Evolutionary conservation across 192 early-diverging fungal genomes (phyloP).

Genomic region (Allomyces macrogynus): DNA sequence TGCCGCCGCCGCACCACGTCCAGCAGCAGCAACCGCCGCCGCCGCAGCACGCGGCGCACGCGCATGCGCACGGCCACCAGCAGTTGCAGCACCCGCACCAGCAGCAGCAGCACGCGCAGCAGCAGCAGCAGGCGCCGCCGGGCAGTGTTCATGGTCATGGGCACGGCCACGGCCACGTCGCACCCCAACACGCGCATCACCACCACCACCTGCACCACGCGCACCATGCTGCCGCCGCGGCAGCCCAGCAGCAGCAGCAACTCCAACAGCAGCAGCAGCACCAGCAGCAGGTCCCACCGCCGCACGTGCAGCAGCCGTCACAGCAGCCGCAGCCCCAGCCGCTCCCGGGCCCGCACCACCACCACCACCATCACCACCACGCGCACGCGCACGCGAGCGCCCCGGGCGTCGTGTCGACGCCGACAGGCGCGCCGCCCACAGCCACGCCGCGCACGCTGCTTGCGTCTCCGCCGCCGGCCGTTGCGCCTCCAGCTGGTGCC

Average conservation of each 20-base stretch:
- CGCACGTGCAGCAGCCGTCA: constrained; percentile 4
- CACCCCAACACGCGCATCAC: constrained; percentile 4
- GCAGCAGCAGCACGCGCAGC: no score
- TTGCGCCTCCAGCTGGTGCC: background rate
- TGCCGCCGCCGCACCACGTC: no score
- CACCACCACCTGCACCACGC: constrained; percentile 13
- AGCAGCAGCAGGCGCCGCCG: no score
- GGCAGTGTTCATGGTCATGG: no score
- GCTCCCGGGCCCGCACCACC: constrained; percentile 4
- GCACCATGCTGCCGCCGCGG: constrained; percentile 9
- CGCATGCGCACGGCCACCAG: no score
- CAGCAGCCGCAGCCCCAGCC: constrained; percentile 5
- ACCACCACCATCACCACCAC: constrained; percentile 10
- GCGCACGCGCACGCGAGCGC: constrained; percentile 17
- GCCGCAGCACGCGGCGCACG: no score
- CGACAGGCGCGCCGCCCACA: constrained; percentile 8
- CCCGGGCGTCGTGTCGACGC: constrained; percentile 15
- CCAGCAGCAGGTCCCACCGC: background rate
- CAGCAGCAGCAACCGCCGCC: no score
- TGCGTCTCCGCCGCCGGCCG: no score
- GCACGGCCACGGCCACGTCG: no score
- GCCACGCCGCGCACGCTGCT: constrained; percentile 13
- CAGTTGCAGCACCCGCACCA: no score
- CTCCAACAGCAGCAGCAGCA: constrained; percentile 4
- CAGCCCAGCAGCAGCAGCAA: constrained; percentile 13